Evolutionary conservation across 768 basidiomycete species (phyloP).

Genomic region (Russula lepida): DNA sequence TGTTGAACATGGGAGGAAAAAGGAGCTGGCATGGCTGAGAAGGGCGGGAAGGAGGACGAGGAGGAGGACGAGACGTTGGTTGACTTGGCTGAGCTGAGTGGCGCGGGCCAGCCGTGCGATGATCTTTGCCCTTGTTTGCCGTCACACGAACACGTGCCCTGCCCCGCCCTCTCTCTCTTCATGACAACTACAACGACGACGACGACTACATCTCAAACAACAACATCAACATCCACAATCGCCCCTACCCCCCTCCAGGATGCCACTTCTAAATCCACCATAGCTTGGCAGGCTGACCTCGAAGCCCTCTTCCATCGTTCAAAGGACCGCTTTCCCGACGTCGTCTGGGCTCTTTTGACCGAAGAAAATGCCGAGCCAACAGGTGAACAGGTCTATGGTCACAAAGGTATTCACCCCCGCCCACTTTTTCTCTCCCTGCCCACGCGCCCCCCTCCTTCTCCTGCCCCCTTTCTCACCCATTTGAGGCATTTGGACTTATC

Average conservation of each 20-base stretch:
- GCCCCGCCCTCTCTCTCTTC: background rate
- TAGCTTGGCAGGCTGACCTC: constrained; percentile 75
- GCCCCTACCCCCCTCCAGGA: constrained; percentile 46
- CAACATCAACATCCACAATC: constrained; percentile 5
- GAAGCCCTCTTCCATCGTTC: constrained; percentile 67
- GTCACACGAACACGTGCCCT: constrained; percentile 15
- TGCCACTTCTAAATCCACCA: constrained; percentile 58
- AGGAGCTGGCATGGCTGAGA: constrained; percentile 14
- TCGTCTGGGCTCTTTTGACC: constrained; percentile 72
- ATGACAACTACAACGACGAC: constrained; percentile 1
- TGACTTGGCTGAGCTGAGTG: constrained; percentile 4
- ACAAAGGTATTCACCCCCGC: constrained; percentile 63
- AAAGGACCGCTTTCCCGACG: constrained; percentile 93
- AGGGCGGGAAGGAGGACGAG: background rate
- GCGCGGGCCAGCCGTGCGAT: background rate
- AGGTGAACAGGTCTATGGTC: constrained; percentile 71
- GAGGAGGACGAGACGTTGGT: too few species aligned
- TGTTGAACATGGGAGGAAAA: constrained; percentile 16
- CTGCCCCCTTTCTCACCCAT: background rate
- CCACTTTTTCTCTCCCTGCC: background rate
- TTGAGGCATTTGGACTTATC: background rate
- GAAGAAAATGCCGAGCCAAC: constrained; percentile 38
- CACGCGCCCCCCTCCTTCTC: background rate
- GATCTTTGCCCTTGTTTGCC: background rate
- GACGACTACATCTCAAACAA: background rate